phyloP scores from a whole-genome alignment of 169 alveolate species.

The Eimeria sp. region DNA sequence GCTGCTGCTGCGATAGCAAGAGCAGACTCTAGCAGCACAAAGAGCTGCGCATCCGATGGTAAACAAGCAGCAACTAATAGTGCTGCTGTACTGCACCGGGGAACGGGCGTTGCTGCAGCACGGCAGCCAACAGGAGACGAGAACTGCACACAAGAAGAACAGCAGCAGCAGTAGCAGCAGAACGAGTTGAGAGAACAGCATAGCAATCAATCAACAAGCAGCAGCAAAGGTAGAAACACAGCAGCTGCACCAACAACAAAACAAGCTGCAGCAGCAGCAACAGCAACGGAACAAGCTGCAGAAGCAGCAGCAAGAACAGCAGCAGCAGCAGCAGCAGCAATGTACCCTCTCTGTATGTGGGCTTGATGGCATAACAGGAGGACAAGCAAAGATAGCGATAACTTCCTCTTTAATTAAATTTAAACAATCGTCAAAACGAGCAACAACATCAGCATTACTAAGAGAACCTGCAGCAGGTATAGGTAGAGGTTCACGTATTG shows the following conservation, averaged over 20 bases:
- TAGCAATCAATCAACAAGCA: background rate
- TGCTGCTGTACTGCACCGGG: slow-evolving; percentile 50
- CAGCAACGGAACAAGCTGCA: background rate
- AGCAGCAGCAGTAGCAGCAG: background rate
- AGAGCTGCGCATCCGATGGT: slow-evolving; percentile 61
- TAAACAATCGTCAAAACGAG: slow-evolving; percentile 47
- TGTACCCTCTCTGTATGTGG: background rate
- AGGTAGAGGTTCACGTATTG: no score
- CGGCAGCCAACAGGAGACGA: slow-evolving; percentile 53
- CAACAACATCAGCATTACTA: background rate
- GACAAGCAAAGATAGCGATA: slow-evolving; percentile 46
- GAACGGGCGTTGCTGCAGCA: slow-evolving; percentile 24
- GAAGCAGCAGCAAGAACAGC: background rate
- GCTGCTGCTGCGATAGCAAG: slow-evolving; percentile 57
- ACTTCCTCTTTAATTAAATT: slow-evolving; percentile 46
- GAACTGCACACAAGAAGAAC: background rate
- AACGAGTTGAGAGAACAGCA: background rate
- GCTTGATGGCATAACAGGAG: slow-evolving; percentile 64
- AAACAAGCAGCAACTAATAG: slow-evolving; percentile 55
- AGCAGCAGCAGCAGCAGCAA: background rate
- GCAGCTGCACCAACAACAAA: background rate
- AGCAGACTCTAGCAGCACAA: slow-evolving; percentile 10
- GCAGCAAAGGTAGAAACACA: background rate
- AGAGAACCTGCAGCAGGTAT: slow-evolving; percentile 6
- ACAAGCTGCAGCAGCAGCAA: no score